Conservation (phyloP, 2,329 filamentous ascomycete genomes). For the Blastomyces silverae region DNA sequence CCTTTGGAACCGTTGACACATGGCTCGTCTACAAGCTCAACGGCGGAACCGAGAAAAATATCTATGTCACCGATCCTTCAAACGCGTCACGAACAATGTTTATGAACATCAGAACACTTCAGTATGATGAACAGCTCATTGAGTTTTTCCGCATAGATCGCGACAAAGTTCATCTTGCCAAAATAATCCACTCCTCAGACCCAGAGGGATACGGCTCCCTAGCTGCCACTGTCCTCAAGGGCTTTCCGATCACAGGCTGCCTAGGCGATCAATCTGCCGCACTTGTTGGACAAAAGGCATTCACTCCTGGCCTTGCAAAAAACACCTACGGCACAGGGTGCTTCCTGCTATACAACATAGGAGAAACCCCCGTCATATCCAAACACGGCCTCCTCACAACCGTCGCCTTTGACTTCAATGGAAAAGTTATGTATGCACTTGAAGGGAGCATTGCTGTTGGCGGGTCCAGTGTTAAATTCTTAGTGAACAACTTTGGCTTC, state of each 20-base stretch:
- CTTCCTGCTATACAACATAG: constrained; percentile 84
- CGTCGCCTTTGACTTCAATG: constrained; percentile 76
- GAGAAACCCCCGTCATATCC: constrained; percentile 76
- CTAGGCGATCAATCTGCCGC: constrained; percentile 82
- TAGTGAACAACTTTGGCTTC: constrained; percentile 60
- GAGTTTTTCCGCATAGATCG: constrained; percentile 70
- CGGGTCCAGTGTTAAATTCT: constrained; percentile 73
- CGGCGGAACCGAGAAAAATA: constrained; percentile 58
- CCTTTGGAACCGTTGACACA: constrained; percentile 81
- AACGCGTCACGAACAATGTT: constrained; percentile 96
- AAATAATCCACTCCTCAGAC: constrained; percentile 70
- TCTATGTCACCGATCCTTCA: constrained; percentile 77
- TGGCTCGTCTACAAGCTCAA: constrained; percentile 82
- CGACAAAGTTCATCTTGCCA: constrained; percentile 65
- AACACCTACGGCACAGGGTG: constrained; percentile 89
- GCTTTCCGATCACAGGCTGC: constrained; percentile 61
- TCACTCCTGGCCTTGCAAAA: constrained; percentile 74
- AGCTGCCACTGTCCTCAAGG: constrained; percentile 37
- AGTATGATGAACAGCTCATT: constrained; percentile 72
- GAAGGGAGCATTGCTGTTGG: constrained; percentile 80
- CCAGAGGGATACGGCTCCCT: constrained; percentile 44
- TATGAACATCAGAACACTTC: constrained; percentile 73
- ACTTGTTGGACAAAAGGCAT: constrained; percentile 80
- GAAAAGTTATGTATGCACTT: constrained; percentile 64
- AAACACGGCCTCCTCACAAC: constrained; percentile 75